Conservation (phyloP, 345 rosid species). For the Dipteronia sinensis region DNA sequence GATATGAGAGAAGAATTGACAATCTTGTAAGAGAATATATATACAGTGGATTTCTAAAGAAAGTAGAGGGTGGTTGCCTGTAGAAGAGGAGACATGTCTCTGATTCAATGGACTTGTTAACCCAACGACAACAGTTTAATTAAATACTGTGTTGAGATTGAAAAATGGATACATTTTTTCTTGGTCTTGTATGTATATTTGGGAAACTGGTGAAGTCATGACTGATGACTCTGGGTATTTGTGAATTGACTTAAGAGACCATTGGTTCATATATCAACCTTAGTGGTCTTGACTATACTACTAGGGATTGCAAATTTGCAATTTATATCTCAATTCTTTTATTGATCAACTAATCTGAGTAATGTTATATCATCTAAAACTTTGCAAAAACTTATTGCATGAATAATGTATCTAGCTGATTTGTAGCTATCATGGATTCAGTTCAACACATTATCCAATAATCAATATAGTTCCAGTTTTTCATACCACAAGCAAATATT, state of each 20-base stretch:
- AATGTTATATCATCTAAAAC: too few species aligned
- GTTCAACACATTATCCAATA: too few species aligned
- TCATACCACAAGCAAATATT: too few species aligned
- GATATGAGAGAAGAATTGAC: neutral
- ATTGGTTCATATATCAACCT: conserved; percentile 18
- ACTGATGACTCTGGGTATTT: conserved; percentile 27
- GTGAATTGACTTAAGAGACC: conserved; percentile 9
- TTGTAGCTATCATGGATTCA: too few species aligned
- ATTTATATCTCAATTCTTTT: too few species aligned
- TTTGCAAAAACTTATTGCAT: too few species aligned
- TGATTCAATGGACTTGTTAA: conserved; percentile 25
- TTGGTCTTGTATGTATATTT: conserved; percentile 13
- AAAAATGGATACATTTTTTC: neutral
- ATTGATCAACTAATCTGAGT: too few species aligned
- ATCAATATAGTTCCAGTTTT: too few species aligned
- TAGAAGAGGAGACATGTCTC: conserved; percentile 45
- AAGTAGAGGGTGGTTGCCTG: conserved; percentile 22
- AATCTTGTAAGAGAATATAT: neutral
- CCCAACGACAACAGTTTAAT: conserved; percentile 26
- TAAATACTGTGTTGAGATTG: conserved; percentile 17
- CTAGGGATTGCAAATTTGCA: too few species aligned
- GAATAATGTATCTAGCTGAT: too few species aligned
- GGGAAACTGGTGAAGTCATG: conserved; percentile 40
- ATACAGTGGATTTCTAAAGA: neutral
- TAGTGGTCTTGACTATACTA: conserved; percentile 3